Base-by-base conservation (phyloP, 345 rosid genomes). In the Salix viminalis region DNA sequence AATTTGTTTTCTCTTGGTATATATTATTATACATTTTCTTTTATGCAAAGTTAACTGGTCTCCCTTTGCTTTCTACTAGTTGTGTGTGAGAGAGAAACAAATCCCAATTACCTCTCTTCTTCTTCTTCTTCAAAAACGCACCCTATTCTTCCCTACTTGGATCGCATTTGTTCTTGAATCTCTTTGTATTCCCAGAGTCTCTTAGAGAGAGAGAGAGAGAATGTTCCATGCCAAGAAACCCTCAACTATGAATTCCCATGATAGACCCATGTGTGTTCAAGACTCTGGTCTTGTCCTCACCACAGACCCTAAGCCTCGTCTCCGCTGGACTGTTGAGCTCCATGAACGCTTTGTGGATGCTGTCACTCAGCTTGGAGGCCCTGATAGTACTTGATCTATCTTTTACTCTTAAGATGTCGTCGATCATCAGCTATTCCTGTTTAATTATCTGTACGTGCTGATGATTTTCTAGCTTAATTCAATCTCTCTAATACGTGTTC, bases 331-430 rank as follows among this genome's bases (percentile, higher is more conserved):
- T 13, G 98, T 90, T 18, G 99, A 96, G 85, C 99, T 94, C 67
- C 99, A 96, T 78, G 99, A 96, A 75, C 98, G 99, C 77, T 96
- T 94, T 48, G 99, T 96, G 21, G 99, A 96, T 77, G 99, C 99
- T 3, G 99, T 96, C 41, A 84, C 97, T 81, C 99, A 96, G 86
- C 95, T 96, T 50, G 98, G 99, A 67, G 99, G 99, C 61, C 99
- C 98, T 1, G 99, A 96, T 73, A 96, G 99, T 96, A 87, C 44
- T 70, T 74, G 16, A 34, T n/a, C n/a, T 42, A 10, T 23, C 30
- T 18, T 39, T 30, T n/a, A 34, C 18, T 21, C 16, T 23, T 41
- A 7, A 4, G 24, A n/a, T n/a, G n/a, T n/a, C 1, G 18, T 42
- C 46, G 18, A 23, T 62, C 42, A 4, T 69, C 42, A 8, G 71